Base-by-base conservation (phyloP, 768 basidiomycete species). In the Phylloporus scabripes region DNA sequence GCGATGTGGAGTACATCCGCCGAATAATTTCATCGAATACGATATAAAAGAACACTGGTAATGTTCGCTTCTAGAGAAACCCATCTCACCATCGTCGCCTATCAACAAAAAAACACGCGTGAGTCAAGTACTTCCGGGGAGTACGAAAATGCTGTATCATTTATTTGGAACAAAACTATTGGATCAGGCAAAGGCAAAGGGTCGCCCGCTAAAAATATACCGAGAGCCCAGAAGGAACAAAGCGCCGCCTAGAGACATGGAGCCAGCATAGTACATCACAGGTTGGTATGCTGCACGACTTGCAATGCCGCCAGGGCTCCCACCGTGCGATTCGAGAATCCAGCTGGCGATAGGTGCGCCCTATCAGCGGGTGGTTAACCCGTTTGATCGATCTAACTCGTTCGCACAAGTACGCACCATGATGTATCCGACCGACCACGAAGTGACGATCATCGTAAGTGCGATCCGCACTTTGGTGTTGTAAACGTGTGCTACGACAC, bases 401-500 rank as follows among this genome's bases (percentile, higher is more conserved):
- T 36, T 11, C 40, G 14, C 17, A 34, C 1, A 18, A 20, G 12
- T 14, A 48, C 56, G 48, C 42, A 65, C 57, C 47, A 59, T 49
- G 7, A 63, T 42, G 34, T 65, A 68, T 33, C 68, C 66, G 24
- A 61, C 52, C 0, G 58, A 58, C 66, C 64, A 67, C 4, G 63
- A 68, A 0, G 62, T 62, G 24, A 64, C 57, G 26, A 67, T 52
- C 67, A 70, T 68, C n/a, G 63, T 64, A 31, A 71, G 61, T 1
- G 68, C 67, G 17, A 59, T 56, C n/a, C 62, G 50, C 17, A 66
- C 52, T 21, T 67, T 62, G n/a, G 58, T 34, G 20, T 61, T 63
- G 45, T 66, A 71, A 9, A 66, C 37, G 18, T 62, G 53, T 2
- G 60, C 64, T 0, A 70, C 58, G 24, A 70, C 66, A 1, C 53